Conservation (phyloP, 2,329 filamentous ascomycete genomes). For the Blumeria hordei region DNA sequence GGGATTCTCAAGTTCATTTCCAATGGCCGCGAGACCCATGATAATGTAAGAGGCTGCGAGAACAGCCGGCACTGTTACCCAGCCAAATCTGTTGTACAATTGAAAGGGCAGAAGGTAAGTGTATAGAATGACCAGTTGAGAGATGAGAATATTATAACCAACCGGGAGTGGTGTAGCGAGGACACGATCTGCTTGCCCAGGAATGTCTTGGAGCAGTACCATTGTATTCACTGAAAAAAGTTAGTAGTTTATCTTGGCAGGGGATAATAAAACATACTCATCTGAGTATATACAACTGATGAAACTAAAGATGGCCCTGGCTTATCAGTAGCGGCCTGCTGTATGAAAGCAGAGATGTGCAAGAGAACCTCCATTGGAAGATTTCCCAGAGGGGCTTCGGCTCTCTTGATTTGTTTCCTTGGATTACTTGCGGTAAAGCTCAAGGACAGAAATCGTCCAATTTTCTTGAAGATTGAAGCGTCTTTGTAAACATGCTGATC, state of each 20-base stretch:
- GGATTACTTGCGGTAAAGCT: constrained; percentile 59
- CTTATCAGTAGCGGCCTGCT: constrained; percentile 12
- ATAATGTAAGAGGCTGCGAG: constrained; percentile 59
- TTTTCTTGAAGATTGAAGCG: constrained; percentile 22
- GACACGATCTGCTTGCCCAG: constrained; percentile 51
- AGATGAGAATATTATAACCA: constrained; percentile 64
- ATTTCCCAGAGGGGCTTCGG: constrained; percentile 51
- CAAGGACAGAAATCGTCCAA: constrained; percentile 52
- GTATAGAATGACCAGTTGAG: constrained; percentile 72
- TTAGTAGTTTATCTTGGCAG: not conserved
- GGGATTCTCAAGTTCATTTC: constrained; percentile 64
- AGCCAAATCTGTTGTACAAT: constrained; percentile 35
- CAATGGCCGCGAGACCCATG: constrained; percentile 50
- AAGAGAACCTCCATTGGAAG: constrained; percentile 61
- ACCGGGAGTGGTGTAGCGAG: constrained; percentile 62
- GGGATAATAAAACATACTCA: not conserved
- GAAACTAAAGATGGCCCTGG: constrained; percentile 12
- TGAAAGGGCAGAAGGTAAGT: constrained; percentile 65
- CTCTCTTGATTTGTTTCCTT: constrained; percentile 49
- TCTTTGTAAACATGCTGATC: constrained; percentile 16
- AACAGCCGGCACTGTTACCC: constrained; percentile 57
- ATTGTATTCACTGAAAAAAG: constrained; percentile 17
- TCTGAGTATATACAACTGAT: not conserved
- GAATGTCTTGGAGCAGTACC: constrained; percentile 41
- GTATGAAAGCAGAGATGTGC: constrained; percentile 28